phyloP scores from a whole-genome alignment of 352 stramenopile genomes.

The Phytopythium helicoides region DNA sequence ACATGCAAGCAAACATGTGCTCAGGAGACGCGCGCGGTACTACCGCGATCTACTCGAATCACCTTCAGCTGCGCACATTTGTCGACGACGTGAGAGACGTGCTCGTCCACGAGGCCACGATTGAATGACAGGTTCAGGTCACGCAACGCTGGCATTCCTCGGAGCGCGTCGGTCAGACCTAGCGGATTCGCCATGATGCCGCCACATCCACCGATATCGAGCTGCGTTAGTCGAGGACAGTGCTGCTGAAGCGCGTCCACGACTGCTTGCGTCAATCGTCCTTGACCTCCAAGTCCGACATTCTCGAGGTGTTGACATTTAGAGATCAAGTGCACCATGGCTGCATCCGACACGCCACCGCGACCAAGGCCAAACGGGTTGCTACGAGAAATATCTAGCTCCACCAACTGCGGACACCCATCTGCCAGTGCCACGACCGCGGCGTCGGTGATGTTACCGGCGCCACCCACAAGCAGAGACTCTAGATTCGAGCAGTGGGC shows the following conservation, averaged over 20 bases:
- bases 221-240: constrained; percentile 37
- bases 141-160: constrained; percentile 39
- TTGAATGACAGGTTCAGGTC: constrained; percentile 62
- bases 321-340: constrained; percentile 35
- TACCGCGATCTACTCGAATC: background rate
- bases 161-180: constrained; percentile 34
- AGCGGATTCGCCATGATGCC: constrained; percentile 57
- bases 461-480: constrained; percentile 42
- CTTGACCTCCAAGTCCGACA: constrained; percentile 50
- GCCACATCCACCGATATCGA: constrained; percentile 59
- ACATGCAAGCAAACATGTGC: background rate
- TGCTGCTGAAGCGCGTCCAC: constrained; percentile 32
- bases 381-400: constrained; percentile 58
- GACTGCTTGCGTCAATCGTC: constrained; percentile 36
- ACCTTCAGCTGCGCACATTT: too few relatives aligned
- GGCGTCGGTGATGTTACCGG: constrained; percentile 43
- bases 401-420: constrained; percentile 31
- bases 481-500: constrained; percentile 29
- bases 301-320: constrained; percentile 42
- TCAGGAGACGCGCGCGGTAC: background rate
- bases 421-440: constrained; percentile 37
- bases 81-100: constrained; percentile 22
- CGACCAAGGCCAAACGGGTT: constrained; percentile 64
- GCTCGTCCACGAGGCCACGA: constrained; percentile 32
- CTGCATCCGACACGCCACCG: constrained; percentile 44